Evolutionary conservation across 1,284 basidiomycete species (phyloP), one percentile per base, ranked within the genome.

Genomic region (Ustilago tritici): DNA sequence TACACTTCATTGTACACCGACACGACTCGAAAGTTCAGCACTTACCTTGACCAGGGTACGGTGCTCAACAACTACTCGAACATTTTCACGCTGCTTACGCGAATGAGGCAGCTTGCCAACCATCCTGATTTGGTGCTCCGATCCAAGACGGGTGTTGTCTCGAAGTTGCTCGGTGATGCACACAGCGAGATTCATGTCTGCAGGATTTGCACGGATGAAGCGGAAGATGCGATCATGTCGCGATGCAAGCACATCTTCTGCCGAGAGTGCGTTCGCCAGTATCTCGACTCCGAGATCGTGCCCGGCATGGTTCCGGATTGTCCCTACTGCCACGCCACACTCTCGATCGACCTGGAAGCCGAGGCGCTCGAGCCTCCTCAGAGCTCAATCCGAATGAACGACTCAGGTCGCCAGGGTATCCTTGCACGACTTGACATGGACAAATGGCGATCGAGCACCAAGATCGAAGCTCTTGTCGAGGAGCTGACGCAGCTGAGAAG

Each of bases 391-490:
- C 64, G 67, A 12, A 73, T 71, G 61, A 76, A 77, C 49, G 89
- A 90, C 38, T 88, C 89, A 1, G 79, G 78, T 23, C 91, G 94
- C 40, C 96, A 99, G 86, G 97, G 97, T 46, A 98, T 99, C 65
- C 90, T 99, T 5, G 93, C 94, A 38, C 90, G 95, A 6, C 89
- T 99, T 19, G 91, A 98, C 84, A 88, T 98, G 50, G 91, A 93
- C 80, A 89, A 92, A 70, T 98, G 95, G 95, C 90, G 94, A 50
- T 97, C 95, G 4, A 95, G 94, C 40, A 93, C 95, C 11, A 99
- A 99, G 89, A 95, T 99, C 60, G 97, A 99, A 86, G 96, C 97
- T 2, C 89, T 99, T 0, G 89, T 99, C 2, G 97, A 99, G 86
- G 96, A 99, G 87, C 88, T 99, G 58, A 92, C 90, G 84, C 93